Conservation (phyloP, 768 basidiomycete species). For the Ramaria sp. region DNA sequence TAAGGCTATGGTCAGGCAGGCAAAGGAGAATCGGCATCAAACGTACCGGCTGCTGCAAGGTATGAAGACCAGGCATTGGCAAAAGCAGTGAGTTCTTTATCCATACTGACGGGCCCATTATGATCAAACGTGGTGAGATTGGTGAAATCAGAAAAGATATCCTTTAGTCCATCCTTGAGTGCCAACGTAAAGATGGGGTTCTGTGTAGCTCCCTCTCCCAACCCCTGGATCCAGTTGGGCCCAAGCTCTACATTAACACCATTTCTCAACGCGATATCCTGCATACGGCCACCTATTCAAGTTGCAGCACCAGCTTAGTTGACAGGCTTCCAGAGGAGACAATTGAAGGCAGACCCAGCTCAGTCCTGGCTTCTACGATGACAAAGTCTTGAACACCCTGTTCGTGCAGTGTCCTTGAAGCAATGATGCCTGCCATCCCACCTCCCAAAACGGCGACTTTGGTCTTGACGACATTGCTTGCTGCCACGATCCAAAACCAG, state of each 20-base stretch:
- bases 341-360: conserved; percentile 29
- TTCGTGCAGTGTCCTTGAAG: conserved; percentile 47
- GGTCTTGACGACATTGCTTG: conserved; percentile 4
- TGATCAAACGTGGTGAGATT: conserved; percentile 8
- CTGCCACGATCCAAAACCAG: background rate
- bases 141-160: conserved; percentile 12
- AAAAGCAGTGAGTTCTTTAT: conserved; percentile 1
- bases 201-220: conserved; percentile 31
- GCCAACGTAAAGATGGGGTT: conserved; percentile 55
- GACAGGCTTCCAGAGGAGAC: background rate
- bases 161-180: conserved; percentile 41
- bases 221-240: conserved; percentile 28
- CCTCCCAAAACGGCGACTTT: conserved; percentile 33
- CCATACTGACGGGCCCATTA: conserved; percentile 5
- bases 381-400: conserved; percentile 47
- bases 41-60: conserved; percentile 2
- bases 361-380: conserved; percentile 46
- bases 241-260: conserved; percentile 37
- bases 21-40: background rate
- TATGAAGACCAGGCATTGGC: background rate
- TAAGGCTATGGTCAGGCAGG: background rate
- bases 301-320: background rate
- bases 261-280: conserved; percentile 20
- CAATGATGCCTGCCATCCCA: conserved; percentile 54
- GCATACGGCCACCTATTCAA: conserved; percentile 38